Evolutionary conservation across 2,329 filamentous ascomycete genomes (phyloP), one percentile per base, ranked within the genome.

Genomic region (Coccinonectria pachysandricola): DNA sequence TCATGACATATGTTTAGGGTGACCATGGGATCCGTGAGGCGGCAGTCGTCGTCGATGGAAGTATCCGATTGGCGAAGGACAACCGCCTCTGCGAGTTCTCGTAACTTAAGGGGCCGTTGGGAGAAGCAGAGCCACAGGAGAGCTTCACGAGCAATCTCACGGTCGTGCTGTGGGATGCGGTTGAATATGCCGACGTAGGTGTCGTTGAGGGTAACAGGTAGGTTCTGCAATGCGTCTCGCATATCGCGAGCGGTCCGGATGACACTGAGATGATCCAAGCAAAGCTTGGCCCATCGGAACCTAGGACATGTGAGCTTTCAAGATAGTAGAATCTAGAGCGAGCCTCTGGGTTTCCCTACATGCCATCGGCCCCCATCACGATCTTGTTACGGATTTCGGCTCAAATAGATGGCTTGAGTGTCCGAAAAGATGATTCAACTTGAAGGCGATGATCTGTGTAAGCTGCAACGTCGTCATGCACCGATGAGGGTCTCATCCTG

Each of bases 271-370:
- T 37, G 32, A n/a, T 48, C 43, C 27, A 51, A 37, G 21, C 39
- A 43, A n/a, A 45, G 39, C 15, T 42, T 42, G 13, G 41, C 47
- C 46, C 40, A 49, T 6, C 46, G 45, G 15, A 50, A 51, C 30
- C 43, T 46, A 19, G 4, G 5, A n/a, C n/a, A n/a, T n/a, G n/a
- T n/a, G n/a, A n/a, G n/a, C n/a, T n/a, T n/a, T n/a, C n/a, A n/a
- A n/a, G n/a, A n/a, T n/a, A n/a, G n/a, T n/a, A n/a, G n/a, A n/a
- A n/a, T n/a, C n/a, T n/a, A n/a, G n/a, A n/a, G n/a, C n/a, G n/a
- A n/a, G n/a, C n/a, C n/a, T n/a, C n/a, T n/a, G n/a, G n/a, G n/a
- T n/a, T n/a, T n/a, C n/a, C 39, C 28, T 30, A 46, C 44, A 43
- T 47, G 12, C 42, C 47, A 16, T 44, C 19, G 12, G 44, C 31